Evolutionary conservation across 2,329 filamentous ascomycete species (phyloP), one percentile per base, ranked within the genome.

Genomic region (Trichoderma arundinaceum): DNA sequence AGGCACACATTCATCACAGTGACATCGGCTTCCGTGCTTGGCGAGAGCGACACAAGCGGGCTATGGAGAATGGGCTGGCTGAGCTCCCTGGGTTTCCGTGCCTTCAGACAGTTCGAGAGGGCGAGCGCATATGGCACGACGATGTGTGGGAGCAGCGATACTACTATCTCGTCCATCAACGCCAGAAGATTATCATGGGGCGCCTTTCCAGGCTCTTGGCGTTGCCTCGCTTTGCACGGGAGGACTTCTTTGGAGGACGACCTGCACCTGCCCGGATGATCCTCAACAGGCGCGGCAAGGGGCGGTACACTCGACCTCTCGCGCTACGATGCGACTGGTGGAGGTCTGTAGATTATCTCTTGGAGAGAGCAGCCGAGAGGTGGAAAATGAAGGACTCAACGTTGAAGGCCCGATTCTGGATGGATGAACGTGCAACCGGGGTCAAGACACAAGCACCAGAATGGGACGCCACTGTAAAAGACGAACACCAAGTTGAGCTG

Each of bases 71-170:
- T 1, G 68, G 67, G 2, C 43, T 70, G 3, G 53, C 57, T 1
- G 46, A 49, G 10, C 56, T 58, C 41, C 69, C 65, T 7, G 66
- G 53, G 3, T 69, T 64, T 57, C 70, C 68, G 2, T 64, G 56
- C 60, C 68, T 70, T 35, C 61, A 51, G 33, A 33, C 15, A 6
- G 8, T 28, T 10, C 48, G 41, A 32, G 43, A 52, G 15, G 61
- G 54, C 1, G 44, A 65, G 32, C 51, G 33, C 28, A 53, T 49
- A 38, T 70, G 70, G 69, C 39, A 67, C 35, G 66, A 72, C 52
- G 65, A 68, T n/a, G 66, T 51, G 33, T 74, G 72, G 72, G 52
- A 68, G 43, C 52, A 49, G 17, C 68, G 70, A 4, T 73, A 74
- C 53, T 56, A 65, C 33, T 70, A 69, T 51, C 67, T 74, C 38